These are phyloP conservation scores for Pseudogymnoascus sp. DNA, from an alignment of 2,329 filamentous ascomycete genomes.

Conservation along the genomic window DNA sequence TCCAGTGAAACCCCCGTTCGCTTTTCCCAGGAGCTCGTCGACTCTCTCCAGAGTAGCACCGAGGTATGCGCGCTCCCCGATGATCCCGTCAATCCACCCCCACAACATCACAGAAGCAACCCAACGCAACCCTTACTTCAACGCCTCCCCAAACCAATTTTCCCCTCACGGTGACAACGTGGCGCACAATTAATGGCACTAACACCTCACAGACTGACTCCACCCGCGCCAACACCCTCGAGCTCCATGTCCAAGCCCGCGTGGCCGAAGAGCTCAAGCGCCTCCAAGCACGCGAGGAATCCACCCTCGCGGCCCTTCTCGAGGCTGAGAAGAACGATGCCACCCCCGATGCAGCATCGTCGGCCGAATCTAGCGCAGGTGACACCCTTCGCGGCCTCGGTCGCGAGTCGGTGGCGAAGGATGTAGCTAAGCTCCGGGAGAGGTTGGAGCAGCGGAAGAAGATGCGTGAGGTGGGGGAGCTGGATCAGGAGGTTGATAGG, in stretches of 20 bases:
- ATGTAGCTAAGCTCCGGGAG: slow-evolving; percentile 49
- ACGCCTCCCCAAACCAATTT: neutral
- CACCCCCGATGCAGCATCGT: slow-evolving; percentile 9
- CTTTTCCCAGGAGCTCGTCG: slow-evolving; percentile 75
- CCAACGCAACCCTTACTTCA: slow-evolving; percentile 11
- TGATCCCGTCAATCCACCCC: neutral
- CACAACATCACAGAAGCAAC: neutral
- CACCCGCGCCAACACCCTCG: slow-evolving; percentile 72
- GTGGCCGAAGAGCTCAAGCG: slow-evolving; percentile 78
- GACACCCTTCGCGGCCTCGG: slow-evolving; percentile 29
- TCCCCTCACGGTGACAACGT: neutral
- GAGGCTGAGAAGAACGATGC: slow-evolving; percentile 29
- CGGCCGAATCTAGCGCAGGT: slow-evolving; percentile 22
- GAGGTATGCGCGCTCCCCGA: slow-evolving; percentile 53
- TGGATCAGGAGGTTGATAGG: slow-evolving; percentile 64
- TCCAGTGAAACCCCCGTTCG: slow-evolving; percentile 53
- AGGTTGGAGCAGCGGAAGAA: slow-evolving; percentile 57
- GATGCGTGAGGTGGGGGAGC: slow-evolving; percentile 56
- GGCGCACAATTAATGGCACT: neutral
- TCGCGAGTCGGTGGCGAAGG: slow-evolving; percentile 47
- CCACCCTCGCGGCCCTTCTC: slow-evolving; percentile 59
- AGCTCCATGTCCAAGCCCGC: slow-evolving; percentile 82
- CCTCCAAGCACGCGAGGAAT: slow-evolving; percentile 62
- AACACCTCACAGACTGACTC: slow-evolving; percentile 63
- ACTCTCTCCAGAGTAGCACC: slow-evolving; percentile 73